A percentile compares a stretch with the other conserved stretches of the same genome.
Evolutionary conservation across 768 basidiomycete species (phyloP).

Genomic region (Leccinum olivaceopallidum): DNA sequence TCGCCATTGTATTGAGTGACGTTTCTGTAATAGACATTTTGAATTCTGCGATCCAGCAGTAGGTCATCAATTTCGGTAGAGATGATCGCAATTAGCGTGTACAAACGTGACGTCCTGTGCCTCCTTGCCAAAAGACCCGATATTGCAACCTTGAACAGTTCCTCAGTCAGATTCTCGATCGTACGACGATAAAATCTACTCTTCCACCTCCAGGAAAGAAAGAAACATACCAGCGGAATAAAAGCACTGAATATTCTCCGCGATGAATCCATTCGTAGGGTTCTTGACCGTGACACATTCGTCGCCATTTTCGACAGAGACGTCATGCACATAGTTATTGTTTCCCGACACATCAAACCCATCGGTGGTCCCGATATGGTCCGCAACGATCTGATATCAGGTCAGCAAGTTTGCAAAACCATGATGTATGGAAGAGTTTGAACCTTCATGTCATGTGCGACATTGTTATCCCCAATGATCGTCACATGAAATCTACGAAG

Average conservation of each 20-base stretch:
- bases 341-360: constrained; percentile 27
- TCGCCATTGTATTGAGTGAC: not conserved
- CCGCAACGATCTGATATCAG: constrained; percentile 7
- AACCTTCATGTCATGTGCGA: constrained; percentile 16
- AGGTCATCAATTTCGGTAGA: not conserved
- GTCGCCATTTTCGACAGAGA: constrained; percentile 34
- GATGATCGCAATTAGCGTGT: not conserved
- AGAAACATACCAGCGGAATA: constrained; percentile 8
- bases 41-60: not conserved
- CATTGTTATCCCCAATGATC: constrained; percentile 10
- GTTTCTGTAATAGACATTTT: constrained; percentile 13
- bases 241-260: constrained; percentile 15
- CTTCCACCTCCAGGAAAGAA: not conserved
- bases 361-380: constrained; percentile 13
- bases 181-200: not conserved
- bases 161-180: not conserved
- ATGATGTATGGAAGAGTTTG: not conserved
- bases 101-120: constrained; percentile 5
- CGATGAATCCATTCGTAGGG: constrained; percentile 24
- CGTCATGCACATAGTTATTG: constrained; percentile 35
- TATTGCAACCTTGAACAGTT: constrained; percentile 13
- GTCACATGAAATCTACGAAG: constrained; percentile 14
- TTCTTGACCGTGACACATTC: constrained; percentile 38
- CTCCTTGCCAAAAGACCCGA: constrained; percentile 12
- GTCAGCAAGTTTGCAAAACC: not conserved